A percentile compares a stretch with the other conserved stretches of the same genome.
Conservation (phyloP, 2,329 filamentous ascomycete species). For the Cylindrodendrum hubeiense region DNA sequence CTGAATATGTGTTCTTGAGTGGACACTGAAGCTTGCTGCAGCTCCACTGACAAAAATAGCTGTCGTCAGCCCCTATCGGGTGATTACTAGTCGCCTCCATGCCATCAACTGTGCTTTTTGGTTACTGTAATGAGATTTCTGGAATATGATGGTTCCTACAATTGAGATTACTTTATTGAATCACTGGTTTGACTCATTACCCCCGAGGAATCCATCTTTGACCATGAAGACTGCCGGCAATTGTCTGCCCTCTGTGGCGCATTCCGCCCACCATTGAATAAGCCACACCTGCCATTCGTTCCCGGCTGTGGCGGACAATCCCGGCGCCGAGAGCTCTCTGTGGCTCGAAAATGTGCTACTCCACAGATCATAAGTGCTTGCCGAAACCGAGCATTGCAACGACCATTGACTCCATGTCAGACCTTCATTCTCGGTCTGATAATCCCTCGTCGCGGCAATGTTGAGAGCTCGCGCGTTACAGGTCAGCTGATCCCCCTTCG, state of each 20-base stretch:
- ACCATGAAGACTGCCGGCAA: not conserved
- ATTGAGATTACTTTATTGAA: too few species aligned
- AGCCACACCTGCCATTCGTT: not conserved
- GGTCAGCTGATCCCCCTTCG: slow-evolving; percentile 45
- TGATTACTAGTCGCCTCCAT: not conserved
- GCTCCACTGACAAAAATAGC: slow-evolving; percentile 29
- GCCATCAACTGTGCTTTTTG: not conserved
- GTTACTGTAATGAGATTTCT: not conserved
- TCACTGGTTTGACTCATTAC: not conserved
- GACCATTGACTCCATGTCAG: slow-evolving; percentile 35
- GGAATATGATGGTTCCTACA: not conserved
- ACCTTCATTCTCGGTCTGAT: slow-evolving; percentile 31
- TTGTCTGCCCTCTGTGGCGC: slow-evolving; percentile 7
- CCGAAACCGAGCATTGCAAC: slow-evolving; percentile 23
- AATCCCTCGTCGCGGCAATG: slow-evolving; percentile 51
- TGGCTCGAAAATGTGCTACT: slow-evolving; percentile 34
- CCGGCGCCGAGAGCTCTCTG: slow-evolving; percentile 31
- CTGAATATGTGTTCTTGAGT: slow-evolving; percentile 38
- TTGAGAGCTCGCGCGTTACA: slow-evolving; percentile 57
- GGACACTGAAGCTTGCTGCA: slow-evolving; percentile 2
- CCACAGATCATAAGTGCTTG: slow-evolving; percentile 28
- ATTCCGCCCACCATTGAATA: not conserved
- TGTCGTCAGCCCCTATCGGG: slow-evolving; percentile 12
- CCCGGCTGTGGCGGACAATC: slow-evolving; percentile 40
- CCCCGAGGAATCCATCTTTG: too few species aligned